Conservation (phyloP, 2,329 filamentous ascomycete genomes). For the Aureobasidium sp. region DNA sequence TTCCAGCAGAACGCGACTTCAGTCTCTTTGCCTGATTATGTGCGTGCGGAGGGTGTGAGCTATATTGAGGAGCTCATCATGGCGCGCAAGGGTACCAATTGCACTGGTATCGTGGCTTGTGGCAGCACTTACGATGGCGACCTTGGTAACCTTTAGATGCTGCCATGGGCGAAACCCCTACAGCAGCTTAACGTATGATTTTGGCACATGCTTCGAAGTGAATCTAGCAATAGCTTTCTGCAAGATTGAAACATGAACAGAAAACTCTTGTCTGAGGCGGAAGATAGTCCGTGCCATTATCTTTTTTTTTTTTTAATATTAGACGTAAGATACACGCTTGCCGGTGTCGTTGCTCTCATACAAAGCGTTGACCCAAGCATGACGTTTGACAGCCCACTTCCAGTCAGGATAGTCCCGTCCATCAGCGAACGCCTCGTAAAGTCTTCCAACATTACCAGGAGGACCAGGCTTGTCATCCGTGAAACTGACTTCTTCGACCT, state of each 20-base stretch:
- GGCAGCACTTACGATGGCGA: slow-evolving; percentile 18
- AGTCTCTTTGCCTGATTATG: slow-evolving; percentile 35
- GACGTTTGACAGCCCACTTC: slow-evolving; percentile 40
- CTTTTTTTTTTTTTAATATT: neutral
- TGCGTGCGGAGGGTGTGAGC: slow-evolving; percentile 37
- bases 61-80: slow-evolving; percentile 27
- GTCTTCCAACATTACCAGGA: slow-evolving; percentile 26
- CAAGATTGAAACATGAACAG: no score
- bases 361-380: slow-evolving; percentile 39
- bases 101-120: slow-evolving; percentile 22
- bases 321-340: neutral
- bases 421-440: slow-evolving; percentile 25
- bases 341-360: slow-evolving; percentile 3
- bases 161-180: no score
- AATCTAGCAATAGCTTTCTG: no score
- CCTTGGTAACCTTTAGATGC: slow-evolving; percentile 1
- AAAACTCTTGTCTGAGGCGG: no score
- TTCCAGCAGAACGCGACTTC: slow-evolving; percentile 10
- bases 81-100: slow-evolving; percentile 22
- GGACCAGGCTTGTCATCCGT: slow-evolving; percentile 27
- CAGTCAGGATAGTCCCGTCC: slow-evolving; percentile 29
- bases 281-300: no score
- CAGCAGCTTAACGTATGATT: no score
- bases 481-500: slow-evolving; percentile 28
- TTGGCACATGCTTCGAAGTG: no score